phyloP scores from a whole-genome alignment of 2,329 filamentous ascomycete species.

The Pseudogymnoascus sp. region DNA sequence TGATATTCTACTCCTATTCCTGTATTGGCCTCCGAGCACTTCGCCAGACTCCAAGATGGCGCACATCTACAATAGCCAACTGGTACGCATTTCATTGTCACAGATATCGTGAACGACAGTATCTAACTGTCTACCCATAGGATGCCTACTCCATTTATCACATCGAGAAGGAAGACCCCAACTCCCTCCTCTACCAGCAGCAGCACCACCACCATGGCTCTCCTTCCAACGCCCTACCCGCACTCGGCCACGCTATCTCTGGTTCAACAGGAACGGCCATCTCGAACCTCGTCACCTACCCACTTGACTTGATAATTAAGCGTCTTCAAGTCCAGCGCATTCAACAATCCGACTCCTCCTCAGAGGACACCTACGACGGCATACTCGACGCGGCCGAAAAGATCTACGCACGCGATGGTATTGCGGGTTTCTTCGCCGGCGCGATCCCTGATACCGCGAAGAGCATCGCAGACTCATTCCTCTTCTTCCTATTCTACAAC shows the following conservation, averaged over 20 bases:
- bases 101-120: background rate
- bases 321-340: slow-evolving; percentile 67
- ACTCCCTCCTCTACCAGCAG: slow-evolving; percentile 33
- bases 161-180: slow-evolving; percentile 29
- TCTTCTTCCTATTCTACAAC: slow-evolving; percentile 80
- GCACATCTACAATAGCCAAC: slow-evolving; percentile 34
- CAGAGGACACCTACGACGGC: slow-evolving; percentile 47
- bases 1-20: background rate
- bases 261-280: slow-evolving; percentile 71
- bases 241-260: slow-evolving; percentile 72
- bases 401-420: slow-evolving; percentile 64
- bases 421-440: slow-evolving; percentile 61
- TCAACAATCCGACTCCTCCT: slow-evolving; percentile 34
- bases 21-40: background rate
- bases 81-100: slow-evolving; percentile 25
- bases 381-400: slow-evolving; percentile 60
- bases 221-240: slow-evolving; percentile 45
- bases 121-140: slow-evolving; percentile 11
- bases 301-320: slow-evolving; percentile 72
- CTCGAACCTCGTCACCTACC: slow-evolving; percentile 71
- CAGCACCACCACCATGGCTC: slow-evolving; percentile 26
- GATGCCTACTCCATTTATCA: slow-evolving; percentile 27
- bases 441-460: slow-evolving; percentile 56
- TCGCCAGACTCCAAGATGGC: slow-evolving; percentile 17
- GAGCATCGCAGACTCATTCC: slow-evolving; percentile 64